A percentile compares a stretch with the other conserved stretches of the same genome.
phyloP scores from a whole-genome alignment of 2,329 filamentous ascomycete species.

The Neofusicoccum cordaticola region DNA sequence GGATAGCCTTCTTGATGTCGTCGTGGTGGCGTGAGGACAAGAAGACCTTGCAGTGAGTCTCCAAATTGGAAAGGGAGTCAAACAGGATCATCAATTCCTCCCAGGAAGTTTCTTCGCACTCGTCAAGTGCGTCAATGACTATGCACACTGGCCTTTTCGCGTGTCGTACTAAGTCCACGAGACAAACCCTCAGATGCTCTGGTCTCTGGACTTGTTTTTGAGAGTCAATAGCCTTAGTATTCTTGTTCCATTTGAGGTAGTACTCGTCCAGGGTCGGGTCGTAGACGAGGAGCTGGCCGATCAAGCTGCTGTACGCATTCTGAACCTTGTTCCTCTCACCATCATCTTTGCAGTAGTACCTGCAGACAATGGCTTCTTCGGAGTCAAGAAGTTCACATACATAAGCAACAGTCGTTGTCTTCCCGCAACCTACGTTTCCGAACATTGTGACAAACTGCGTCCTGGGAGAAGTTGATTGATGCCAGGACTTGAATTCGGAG shows the following conservation, averaged over 20 bases:
- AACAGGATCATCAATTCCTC: background rate
- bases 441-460: background rate
- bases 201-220: background rate
- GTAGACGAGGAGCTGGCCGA: background rate
- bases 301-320: background rate
- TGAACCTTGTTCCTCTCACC: background rate
- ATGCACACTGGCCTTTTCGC: background rate
- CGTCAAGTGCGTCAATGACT: constrained; percentile 2
- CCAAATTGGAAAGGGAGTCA: background rate
- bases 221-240: background rate
- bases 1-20: background rate
- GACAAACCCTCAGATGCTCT: background rate
- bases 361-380: background rate
- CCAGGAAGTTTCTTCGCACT: background rate
- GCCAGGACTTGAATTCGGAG: background rate
- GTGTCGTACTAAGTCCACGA: background rate
- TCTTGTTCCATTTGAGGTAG: background rate
- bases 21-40: background rate
- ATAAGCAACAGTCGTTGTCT: background rate
- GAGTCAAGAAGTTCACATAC: background rate
- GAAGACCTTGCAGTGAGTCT: background rate
- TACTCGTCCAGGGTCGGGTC: background rate
- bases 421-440: constrained; percentile 1
- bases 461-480: background rate
- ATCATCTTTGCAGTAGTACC: constrained; percentile 1